Evolutionary conservation across 306 rosid genomes (phyloP).

Genomic region (Gynostemma pentaphyllum): DNA sequence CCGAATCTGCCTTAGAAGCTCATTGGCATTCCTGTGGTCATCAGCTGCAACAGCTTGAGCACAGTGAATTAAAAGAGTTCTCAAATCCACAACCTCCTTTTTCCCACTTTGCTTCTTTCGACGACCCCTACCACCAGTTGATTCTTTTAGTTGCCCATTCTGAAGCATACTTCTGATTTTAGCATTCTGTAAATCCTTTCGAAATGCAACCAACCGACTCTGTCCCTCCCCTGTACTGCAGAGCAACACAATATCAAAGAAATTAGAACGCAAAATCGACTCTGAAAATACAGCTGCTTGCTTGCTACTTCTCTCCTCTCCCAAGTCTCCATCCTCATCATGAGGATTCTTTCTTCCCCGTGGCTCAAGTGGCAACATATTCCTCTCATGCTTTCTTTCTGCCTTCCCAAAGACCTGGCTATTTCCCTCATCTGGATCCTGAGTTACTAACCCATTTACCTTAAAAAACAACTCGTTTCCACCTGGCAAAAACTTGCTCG

Average conservation of each 20-base stretch:
- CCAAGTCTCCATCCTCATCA: constrained; percentile 35
- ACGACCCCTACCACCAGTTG: constrained; percentile 42
- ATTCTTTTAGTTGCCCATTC: constrained; percentile 36
- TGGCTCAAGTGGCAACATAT: constrained; percentile 15
- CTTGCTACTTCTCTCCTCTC: constrained; percentile 68
- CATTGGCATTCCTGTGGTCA: constrained; percentile 54
- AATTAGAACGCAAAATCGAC: constrained; percentile 41
- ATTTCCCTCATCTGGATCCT: constrained; percentile 14
- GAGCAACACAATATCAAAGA: constrained; percentile 60
- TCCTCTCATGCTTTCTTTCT: constrained; percentile 33
- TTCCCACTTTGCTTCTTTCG: constrained; percentile 56
- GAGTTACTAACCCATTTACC: constrained; percentile 15
- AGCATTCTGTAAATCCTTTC: constrained; percentile 42
- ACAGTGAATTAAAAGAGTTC: constrained; percentile 64
- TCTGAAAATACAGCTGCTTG: constrained; percentile 60
- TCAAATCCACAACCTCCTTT: constrained; percentile 76
- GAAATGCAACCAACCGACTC: constrained; percentile 31
- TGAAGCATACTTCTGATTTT: constrained; percentile 17
- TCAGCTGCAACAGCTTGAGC: constrained; percentile 97
- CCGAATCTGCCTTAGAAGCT: constrained; percentile 59
- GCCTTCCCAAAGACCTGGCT: constrained; percentile 26
- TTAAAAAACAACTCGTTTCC: constrained; percentile 37
- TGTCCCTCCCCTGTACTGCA: constrained; percentile 38
- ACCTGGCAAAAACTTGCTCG: constrained; percentile 66
- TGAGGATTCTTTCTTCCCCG: constrained; percentile 50